Evolutionary conservation across 108 stramenopile genomes (phyloP).

Genomic region (Hondaea fermentalgiana): DNA sequence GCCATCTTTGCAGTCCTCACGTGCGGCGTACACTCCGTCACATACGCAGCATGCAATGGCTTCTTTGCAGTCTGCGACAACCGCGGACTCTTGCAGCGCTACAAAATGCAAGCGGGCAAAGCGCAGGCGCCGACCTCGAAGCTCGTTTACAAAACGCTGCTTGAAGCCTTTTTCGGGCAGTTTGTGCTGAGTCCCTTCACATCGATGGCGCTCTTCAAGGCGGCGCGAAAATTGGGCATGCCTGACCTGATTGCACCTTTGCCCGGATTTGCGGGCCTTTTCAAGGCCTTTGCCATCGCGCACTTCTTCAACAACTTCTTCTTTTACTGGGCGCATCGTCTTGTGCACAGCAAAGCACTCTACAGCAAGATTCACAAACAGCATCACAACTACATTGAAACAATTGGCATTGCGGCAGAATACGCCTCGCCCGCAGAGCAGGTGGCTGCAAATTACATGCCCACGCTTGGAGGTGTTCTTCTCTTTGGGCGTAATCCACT

Average conservation of each 20-base stretch:
- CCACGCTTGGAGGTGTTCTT: conserved; percentile 25
- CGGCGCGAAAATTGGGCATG: not conserved
- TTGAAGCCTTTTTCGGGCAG: not conserved
- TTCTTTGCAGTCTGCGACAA: not conserved
- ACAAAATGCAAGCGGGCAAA: not conserved
- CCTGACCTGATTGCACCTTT: not conserved
- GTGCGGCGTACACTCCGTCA: not conserved
- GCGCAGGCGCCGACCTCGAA: not conserved
- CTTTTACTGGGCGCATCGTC: conserved; percentile 35
- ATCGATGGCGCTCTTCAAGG: not conserved
- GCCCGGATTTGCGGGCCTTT: not conserved
- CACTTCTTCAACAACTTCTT: conserved; percentile 29
- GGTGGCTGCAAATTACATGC: conserved; percentile 23
- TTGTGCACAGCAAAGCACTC: conserved; percentile 17
- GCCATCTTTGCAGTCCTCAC: not conserved
- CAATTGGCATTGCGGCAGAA: conserved; percentile 32
- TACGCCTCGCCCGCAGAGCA: conserved; percentile 29
- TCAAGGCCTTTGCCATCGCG: not conserved
- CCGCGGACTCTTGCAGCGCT: not conserved
- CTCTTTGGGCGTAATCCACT: conserved; percentile 28
- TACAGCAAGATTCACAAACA: conserved; percentile 31
- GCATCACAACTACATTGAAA: conserved; percentile 27
- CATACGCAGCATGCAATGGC: not conserved
- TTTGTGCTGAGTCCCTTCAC: not conserved
- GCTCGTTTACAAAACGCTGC: not conserved